These are phyloP conservation scores for Cladosporium sp. DNA, from an alignment of 2,329 filamentous ascomycete genomes.

Conservation along the genomic window DNA sequence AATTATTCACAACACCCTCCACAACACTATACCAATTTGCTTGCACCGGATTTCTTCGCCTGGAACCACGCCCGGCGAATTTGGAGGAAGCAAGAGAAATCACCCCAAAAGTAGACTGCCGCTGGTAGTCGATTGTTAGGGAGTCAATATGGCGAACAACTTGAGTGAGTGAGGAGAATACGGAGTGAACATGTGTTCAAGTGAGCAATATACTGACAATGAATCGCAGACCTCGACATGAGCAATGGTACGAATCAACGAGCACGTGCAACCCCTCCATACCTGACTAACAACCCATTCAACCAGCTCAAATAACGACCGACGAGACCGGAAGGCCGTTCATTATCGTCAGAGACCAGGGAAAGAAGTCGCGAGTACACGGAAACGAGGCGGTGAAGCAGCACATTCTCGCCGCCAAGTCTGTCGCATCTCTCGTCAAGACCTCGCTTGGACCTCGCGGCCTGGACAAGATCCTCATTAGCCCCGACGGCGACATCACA, in stretches of 20 bases:
- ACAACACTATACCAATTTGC: neutral
- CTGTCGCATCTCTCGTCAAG: conserved; percentile 96
- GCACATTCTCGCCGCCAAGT: conserved; percentile 94
- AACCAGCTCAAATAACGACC: conserved; percentile 74
- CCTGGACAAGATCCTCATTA: conserved; percentile 98
- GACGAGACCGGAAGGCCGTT: conserved; percentile 97
- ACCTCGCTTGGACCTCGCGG: conserved; percentile 93
- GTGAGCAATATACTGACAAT: conserved; percentile 34
- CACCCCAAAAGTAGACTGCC: conserved; percentile 16
- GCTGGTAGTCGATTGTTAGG: conserved; percentile 51
- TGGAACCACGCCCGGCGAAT: neutral
- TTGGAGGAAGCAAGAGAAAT: conserved; percentile 6
- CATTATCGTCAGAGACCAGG: conserved; percentile 97
- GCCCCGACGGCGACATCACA: conserved; percentile 96
- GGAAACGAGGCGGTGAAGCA: conserved; percentile 97
- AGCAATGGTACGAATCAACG: conserved; percentile 67
- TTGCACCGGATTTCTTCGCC: neutral
- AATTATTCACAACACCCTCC: neutral
- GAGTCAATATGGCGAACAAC: conserved; percentile 25
- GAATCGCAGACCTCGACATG: conserved; percentile 71
- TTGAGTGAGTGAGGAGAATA: conserved; percentile 14
- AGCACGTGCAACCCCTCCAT: conserved; percentile 15
- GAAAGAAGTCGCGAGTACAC: conserved; percentile 95
- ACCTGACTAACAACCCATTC: conserved; percentile 9
- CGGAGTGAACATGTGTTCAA: neutral